Conservation (phyloP, 1,139 yeast genomes). For the Pichia sp. region DNA sequence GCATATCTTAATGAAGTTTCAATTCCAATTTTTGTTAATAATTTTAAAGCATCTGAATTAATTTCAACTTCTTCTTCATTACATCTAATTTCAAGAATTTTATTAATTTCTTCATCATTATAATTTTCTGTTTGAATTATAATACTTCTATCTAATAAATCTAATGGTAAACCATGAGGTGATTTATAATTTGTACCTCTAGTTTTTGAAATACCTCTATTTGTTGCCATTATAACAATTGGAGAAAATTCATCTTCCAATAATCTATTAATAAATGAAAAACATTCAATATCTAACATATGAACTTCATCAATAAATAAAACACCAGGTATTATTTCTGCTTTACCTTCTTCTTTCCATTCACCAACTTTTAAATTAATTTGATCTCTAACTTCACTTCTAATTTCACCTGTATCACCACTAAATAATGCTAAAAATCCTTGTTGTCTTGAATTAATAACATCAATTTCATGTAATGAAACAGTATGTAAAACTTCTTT, state of each 20-base stretch:
- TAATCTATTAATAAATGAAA: slow-evolving; percentile 91
- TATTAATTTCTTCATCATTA: slow-evolving; percentile 72
- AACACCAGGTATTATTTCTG: slow-evolving; percentile 98
- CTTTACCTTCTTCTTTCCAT: slow-evolving; percentile 99
- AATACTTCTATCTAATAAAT: slow-evolving; percentile 86
- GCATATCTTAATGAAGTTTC: slow-evolving; percentile 94
- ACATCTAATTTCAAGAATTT: slow-evolving; percentile 86
- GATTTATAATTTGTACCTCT: slow-evolving; percentile 92
- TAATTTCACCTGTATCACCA: slow-evolving; percentile 96
- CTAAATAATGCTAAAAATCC: slow-evolving; percentile 94
- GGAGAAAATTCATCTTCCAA: slow-evolving; percentile 96
- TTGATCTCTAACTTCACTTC: slow-evolving; percentile 94
- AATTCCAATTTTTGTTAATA: slow-evolving; percentile 85
- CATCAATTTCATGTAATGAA: slow-evolving; percentile 95
- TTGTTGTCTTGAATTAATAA: slow-evolving; percentile 94
- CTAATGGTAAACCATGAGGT: slow-evolving; percentile 95
- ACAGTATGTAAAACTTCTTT: slow-evolving; percentile 95
- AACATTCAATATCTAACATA: slow-evolving; percentile 97
- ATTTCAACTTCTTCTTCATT: slow-evolving; percentile 93
- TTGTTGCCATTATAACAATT: slow-evolving; percentile 97
- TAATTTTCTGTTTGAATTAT: slow-evolving; percentile 82
- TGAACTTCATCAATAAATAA: slow-evolving; percentile 97
- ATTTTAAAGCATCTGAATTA: slow-evolving; percentile 73
- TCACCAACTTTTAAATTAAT: slow-evolving; percentile 95
- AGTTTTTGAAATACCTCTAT: slow-evolving; percentile 86